Conservation (phyloP, 768 basidiomycete species). For the Mycena alexandri region DNA sequence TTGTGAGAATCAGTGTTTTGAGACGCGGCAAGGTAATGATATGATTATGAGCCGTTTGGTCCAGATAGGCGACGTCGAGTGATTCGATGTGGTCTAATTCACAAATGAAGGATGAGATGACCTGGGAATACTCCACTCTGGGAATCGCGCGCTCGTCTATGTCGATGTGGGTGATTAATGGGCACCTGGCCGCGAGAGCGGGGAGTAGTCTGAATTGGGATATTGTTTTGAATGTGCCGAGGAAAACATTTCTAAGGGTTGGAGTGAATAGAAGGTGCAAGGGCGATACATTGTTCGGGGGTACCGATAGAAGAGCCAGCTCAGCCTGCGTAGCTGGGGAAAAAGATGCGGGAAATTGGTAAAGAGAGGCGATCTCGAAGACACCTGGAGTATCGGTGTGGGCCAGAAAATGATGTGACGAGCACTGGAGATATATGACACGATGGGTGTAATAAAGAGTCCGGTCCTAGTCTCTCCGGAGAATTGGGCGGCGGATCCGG, state of each 20-base stretch:
- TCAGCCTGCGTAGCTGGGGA: neutral
- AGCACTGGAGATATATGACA: too few relatives aligned
- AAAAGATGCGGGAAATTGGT: neutral
- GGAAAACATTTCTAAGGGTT: neutral
- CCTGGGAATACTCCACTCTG: too few relatives aligned
- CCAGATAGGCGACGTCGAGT: neutral
- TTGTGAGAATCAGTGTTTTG: neutral
- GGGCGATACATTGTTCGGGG: neutral
- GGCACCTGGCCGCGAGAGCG: constrained; percentile 3
- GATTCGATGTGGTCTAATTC: neutral
- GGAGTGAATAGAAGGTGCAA: neutral
- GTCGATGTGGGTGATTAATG: neutral
- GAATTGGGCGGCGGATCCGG: too few relatives aligned
- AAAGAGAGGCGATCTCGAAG: neutral
- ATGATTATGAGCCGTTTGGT: neutral
- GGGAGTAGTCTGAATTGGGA: neutral
- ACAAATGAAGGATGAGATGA: neutral
- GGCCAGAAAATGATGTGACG: too few relatives aligned
- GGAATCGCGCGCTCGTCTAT: neutral
- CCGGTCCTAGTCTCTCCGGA: too few relatives aligned
- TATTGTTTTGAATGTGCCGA: neutral
- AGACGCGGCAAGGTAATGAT: neutral
- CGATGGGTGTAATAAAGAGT: too few relatives aligned
- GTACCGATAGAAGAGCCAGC: neutral
- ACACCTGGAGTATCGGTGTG: neutral